These are phyloP conservation scores for Neophaeococcomyces mojaviensis DNA, from an alignment of 2,329 filamentous ascomycete genomes.

Conservation along the genomic window DNA sequence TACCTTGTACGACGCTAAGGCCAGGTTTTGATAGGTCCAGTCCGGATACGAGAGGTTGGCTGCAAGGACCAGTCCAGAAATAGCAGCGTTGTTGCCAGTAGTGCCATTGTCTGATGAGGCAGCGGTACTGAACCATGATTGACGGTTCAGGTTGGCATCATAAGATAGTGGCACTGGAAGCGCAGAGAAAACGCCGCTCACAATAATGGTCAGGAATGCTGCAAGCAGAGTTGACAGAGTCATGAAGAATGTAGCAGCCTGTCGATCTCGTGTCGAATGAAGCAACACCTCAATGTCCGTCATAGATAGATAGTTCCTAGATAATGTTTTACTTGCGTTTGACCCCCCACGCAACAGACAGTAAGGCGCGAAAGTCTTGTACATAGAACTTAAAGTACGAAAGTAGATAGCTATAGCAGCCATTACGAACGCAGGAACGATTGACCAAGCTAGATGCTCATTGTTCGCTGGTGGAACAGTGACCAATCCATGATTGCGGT, in stretches of 20 bases:
- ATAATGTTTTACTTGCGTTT: neutral
- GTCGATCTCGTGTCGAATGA: neutral
- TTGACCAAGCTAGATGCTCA: neutral
- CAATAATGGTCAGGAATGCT: neutral
- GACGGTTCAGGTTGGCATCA: neutral
- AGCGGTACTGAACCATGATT: neutral
- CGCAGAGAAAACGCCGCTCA: neutral
- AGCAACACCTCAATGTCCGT: neutral
- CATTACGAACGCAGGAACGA: neutral
- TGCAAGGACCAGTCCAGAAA: neutral
- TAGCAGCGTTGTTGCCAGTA: neutral
- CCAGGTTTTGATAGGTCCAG: neutral
- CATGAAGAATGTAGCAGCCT: neutral
- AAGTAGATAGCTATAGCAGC: neutral
- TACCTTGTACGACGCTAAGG: neutral
- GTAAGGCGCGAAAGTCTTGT: neutral
- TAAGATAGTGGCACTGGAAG: neutral
- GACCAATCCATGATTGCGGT: neutral
- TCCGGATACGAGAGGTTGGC: neutral
- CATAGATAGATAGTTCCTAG: constrained; percentile 1
- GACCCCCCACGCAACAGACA: neutral
- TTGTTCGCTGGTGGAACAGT: neutral
- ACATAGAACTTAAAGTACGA: neutral
- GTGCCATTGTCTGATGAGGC: neutral
- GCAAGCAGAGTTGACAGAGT: neutral